Percentiles rank a stretch among this genome's conserved stretches.
These are phyloP conservation scores for Ceratocystis colombiana DNA, from an alignment of 2,329 filamentous ascomycete genomes.

Conservation along the genomic window DNA sequence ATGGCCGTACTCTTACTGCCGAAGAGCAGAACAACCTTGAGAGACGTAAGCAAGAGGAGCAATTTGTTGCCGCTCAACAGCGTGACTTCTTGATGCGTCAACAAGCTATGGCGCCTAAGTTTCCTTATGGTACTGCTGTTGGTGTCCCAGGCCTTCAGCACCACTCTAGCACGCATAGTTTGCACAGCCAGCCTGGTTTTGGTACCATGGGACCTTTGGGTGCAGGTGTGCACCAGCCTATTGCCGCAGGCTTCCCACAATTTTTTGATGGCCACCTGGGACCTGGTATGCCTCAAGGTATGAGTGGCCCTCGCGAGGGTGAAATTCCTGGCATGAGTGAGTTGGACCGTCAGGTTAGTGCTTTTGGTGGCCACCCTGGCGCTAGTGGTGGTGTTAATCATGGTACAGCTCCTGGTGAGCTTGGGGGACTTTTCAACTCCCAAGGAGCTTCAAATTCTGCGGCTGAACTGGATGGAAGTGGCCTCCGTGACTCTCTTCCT, in stretches of 20 bases:
- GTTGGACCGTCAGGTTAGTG: slow-evolving; percentile 45
- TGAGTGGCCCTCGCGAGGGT: slow-evolving; percentile 43
- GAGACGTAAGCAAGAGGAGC: slow-evolving; percentile 92
- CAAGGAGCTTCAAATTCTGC: not conserved
- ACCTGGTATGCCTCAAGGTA: slow-evolving; percentile 15
- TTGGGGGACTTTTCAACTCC: slow-evolving; percentile 10
- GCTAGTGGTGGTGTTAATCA: not conserved
- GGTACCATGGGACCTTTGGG: slow-evolving; percentile 85
- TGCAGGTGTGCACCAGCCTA: slow-evolving; percentile 33
- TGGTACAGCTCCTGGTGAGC: slow-evolving; percentile 29
- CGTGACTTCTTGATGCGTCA: slow-evolving; percentile 76
- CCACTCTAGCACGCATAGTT: slow-evolving; percentile 86
- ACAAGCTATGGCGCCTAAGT: slow-evolving; percentile 59
- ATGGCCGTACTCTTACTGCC: slow-evolving; percentile 89
- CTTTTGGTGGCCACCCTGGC: slow-evolving; percentile 27
- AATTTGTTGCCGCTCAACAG: slow-evolving; percentile 91
- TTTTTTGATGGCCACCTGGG: slow-evolving; percentile 18
- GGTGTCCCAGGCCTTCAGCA: slow-evolving; percentile 54
- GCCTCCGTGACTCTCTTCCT: slow-evolving; percentile 34
- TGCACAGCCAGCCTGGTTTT: slow-evolving; percentile 95
- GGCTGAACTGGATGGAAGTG: slow-evolving; percentile 1
- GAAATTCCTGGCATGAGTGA: slow-evolving; percentile 57
- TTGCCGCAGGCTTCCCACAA: slow-evolving; percentile 19
- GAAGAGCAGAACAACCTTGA: slow-evolving; percentile 98
- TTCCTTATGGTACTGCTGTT: slow-evolving; percentile 37